These are phyloP conservation scores for Centrapalus pauciflorus DNA, from an alignment of 129 eudicot species.

Conservation along the genomic window DNA sequence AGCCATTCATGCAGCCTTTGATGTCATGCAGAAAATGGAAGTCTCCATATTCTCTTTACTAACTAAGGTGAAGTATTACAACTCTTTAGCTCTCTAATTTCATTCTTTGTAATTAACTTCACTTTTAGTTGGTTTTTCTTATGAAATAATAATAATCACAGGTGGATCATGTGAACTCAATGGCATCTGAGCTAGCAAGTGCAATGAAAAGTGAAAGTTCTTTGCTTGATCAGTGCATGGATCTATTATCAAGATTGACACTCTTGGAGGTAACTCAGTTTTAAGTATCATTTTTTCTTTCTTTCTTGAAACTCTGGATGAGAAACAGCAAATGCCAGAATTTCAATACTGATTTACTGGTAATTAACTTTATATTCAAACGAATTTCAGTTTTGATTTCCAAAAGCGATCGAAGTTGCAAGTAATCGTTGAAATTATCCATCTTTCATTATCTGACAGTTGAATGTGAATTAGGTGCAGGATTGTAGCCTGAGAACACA, in stretches of 20 bases:
- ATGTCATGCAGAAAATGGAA: slow-evolving; percentile 67
- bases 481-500: slow-evolving; percentile 67
- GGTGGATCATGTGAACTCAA: slow-evolving; percentile 57
- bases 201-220: slow-evolving; percentile 44
- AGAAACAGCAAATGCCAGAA: neutral
- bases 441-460: neutral
- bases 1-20: slow-evolving; percentile 71
- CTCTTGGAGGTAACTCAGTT: slow-evolving; percentile 61
- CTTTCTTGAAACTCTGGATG: neutral
- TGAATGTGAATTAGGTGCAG: slow-evolving; percentile 42
- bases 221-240: slow-evolving; percentile 67
- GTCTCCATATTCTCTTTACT: slow-evolving; percentile 55
- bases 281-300: neutral
- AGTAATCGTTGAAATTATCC: too few species aligned
- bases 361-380: too few species aligned
- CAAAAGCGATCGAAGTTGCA: too few species aligned
- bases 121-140: neutral
- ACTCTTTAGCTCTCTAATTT: neutral
- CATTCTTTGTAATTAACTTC: neutral
- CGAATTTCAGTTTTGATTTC: too few species aligned
- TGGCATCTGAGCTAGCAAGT: slow-evolving; percentile 60
- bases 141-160: slow-evolving; percentile 15
- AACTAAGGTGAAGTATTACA: slow-evolving; percentile 37
- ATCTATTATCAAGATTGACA: slow-evolving; percentile 48
- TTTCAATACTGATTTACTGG: too few species aligned